Percentiles rank a stretch among this genome's conserved stretches.
Evolutionary conservation across 129 eudicot species (phyloP).

Genomic region (Artemisia tridentata): DNA sequence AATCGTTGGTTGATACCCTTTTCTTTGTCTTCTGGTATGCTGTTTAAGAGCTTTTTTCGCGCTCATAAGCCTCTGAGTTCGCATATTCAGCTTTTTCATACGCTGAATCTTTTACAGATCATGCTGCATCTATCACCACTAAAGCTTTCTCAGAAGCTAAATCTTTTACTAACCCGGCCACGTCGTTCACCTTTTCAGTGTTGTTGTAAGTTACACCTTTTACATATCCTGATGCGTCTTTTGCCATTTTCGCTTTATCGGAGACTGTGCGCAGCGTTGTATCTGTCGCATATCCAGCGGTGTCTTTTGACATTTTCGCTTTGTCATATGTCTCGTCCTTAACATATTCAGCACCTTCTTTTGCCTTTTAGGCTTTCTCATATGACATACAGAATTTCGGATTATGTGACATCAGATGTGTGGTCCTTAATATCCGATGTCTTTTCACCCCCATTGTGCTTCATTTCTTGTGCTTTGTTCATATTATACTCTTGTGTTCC

Average conservation of each 20-base stretch:
- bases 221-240: neutral
- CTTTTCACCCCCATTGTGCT: slow-evolving; percentile 17
- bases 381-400: slow-evolving; percentile 21
- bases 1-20: no score
- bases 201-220: neutral
- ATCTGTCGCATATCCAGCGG: slow-evolving; percentile 14
- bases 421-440: slow-evolving; percentile 23
- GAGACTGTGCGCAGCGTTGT: neutral
- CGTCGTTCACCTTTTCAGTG: slow-evolving; percentile 34
- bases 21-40: no score
- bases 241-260: neutral
- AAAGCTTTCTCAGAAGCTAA: slow-evolving; percentile 33
- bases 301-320: slow-evolving; percentile 22
- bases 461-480: slow-evolving; percentile 27
- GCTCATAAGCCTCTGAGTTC: neutral
- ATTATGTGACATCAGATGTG: slow-evolving; percentile 8
- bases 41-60: slow-evolving; percentile 5
- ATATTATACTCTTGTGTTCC: no score
- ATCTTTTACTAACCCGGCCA: slow-evolving; percentile 13
- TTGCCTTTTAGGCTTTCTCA: slow-evolving; percentile 18
- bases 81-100: neutral
- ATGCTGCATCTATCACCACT: slow-evolving; percentile 25
- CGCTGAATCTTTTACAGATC: slow-evolving; percentile 2
- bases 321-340: slow-evolving; percentile 28
- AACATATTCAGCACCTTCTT: neutral